Conservation (phyloP, 768 basidiomycete genomes). For the Amanita rimosa region DNA sequence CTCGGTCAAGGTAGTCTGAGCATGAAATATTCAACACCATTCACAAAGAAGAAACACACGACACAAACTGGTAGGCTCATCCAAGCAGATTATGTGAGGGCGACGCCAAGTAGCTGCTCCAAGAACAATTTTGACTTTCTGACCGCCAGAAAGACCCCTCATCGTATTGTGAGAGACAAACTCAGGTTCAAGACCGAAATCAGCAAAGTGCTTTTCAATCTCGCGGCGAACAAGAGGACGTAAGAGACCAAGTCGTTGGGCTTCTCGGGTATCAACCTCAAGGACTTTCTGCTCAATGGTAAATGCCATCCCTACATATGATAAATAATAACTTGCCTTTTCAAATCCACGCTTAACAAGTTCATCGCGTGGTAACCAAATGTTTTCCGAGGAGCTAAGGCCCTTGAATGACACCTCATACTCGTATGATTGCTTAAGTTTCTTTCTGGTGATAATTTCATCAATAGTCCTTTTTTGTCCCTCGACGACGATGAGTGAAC, state of each 20-base stretch:
- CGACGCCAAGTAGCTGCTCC: slow-evolving; percentile 99
- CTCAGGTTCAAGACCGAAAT: slow-evolving; percentile 98
- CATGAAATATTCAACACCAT: slow-evolving; percentile 5
- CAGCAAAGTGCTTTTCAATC: slow-evolving; percentile 98
- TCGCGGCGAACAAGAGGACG: slow-evolving; percentile 96
- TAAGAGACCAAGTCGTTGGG: slow-evolving; percentile 89
- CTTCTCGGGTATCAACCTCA: slow-evolving; percentile 95
- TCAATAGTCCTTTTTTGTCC: slow-evolving; percentile 94
- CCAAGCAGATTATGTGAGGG: slow-evolving; percentile 93
- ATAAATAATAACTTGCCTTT: slow-evolving; percentile 39
- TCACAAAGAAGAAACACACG: neutral
- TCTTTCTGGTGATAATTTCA: slow-evolving; percentile 85
- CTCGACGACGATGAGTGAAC: slow-evolving; percentile 73
- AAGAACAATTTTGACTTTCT: slow-evolving; percentile 99
- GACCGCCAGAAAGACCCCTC: slow-evolving; percentile 97
- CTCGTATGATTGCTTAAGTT: slow-evolving; percentile 99
- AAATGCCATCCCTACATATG: neutral
- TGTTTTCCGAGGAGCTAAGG: slow-evolving; percentile 93
- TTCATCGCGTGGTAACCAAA: slow-evolving; percentile 95
- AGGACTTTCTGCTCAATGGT: slow-evolving; percentile 64
- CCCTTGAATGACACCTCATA: slow-evolving; percentile 96
- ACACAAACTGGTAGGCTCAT: slow-evolving; percentile 83
- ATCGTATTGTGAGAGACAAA: slow-evolving; percentile 99
- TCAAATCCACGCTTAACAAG: slow-evolving; percentile 97
- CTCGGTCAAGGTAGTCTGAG: slow-evolving; percentile 95